phyloP scores from a whole-genome alignment of 1,139 yeast species.

The Starmera stellimalicola region DNA sequence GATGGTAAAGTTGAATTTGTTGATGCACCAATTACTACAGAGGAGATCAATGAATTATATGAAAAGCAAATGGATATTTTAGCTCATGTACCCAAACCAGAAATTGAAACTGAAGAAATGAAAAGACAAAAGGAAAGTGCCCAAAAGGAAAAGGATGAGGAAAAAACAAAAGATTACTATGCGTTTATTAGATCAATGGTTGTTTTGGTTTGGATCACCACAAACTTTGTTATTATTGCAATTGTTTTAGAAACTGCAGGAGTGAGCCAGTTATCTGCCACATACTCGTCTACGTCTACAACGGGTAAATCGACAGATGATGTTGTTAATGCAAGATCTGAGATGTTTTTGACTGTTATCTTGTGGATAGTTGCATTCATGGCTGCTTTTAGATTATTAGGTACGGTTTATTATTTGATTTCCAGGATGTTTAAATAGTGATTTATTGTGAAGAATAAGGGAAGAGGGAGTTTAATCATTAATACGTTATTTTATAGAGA shows the following conservation, averaged over 20 bases:
- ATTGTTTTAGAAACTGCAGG: conserved; percentile 64
- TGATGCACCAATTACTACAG: conserved; percentile 56
- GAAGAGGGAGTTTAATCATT: too few species aligned
- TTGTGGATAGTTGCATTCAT: conserved; percentile 77
- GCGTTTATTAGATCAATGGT: conserved; percentile 73
- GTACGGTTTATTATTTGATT: conserved; percentile 52
- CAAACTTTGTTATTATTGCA: conserved; percentile 65
- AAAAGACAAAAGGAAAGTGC: conserved; percentile 19
- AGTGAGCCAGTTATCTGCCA: conserved; percentile 21
- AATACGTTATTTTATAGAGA: too few species aligned
- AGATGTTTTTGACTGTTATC: conserved; percentile 58
- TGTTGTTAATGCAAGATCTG: conserved; percentile 30
- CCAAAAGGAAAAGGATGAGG: conserved; percentile 36
- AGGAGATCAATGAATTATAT: conserved; percentile 53
- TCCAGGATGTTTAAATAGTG: conserved; percentile 25
- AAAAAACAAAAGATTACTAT: conserved; percentile 58
- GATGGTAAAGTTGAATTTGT: conserved; percentile 67
- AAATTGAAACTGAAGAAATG: conserved; percentile 32
- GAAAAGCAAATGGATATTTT: conserved; percentile 57
- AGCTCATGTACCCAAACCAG: conserved; percentile 30
- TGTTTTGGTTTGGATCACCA: conserved; percentile 69
- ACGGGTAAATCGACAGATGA: conserved; percentile 23
- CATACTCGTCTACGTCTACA: conserved; percentile 21
- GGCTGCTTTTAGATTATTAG: conserved; percentile 66
- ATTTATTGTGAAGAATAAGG: neutral